Evolutionary conservation across 73 alveolate species (phyloP), one percentile per base, ranked within the genome.

Genomic region (Paramecium octaurelia): DNA sequence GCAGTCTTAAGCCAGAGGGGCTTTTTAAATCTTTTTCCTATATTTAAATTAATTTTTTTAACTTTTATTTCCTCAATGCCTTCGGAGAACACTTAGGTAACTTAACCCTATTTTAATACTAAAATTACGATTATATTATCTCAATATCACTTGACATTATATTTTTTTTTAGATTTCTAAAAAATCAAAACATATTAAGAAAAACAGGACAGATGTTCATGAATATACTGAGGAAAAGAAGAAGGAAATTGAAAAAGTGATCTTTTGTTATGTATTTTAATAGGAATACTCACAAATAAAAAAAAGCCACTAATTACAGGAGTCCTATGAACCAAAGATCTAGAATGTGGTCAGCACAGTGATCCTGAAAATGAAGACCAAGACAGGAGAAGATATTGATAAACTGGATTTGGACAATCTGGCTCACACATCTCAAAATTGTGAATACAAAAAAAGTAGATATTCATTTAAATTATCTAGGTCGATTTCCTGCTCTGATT

Each of bases 321-420:
- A 95, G 57, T 59, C 95, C 6, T 95, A 95, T 93, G 96, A 93
- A 40, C 97, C 97, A 21, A 80, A 80, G 57, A 80, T 80, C n/a
- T 80, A 80, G 57, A 80, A 80, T 80, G 91, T 80, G 3, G 91
- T 80, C 24, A 44, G 76, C 8, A 80, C 91, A 38, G 91, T 80
- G 54, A 31, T 80, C n/a, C 20, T 80, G 48, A 42, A 80, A 80
- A 36, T 75, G 88, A 38, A 35, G 59, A 75, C 38, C 6, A 75
- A 75, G 20, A 54, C 69, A 54, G 69, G 69, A 35, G 88, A 75
- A 75, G 60, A 75, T 9, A 21, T 38, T 3, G 88, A 42, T 21
- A 80, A 42, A 24, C 46, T 80, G 8, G 91, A 80, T 35, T 48
- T 80, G 12, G 91, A 80, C 18, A 80, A 80, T 40, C 24, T 80